Evolutionary conservation across 768 basidiomycete species (phyloP), one percentile per base, ranked within the genome.

Genomic region (Tephrocybe sp.): DNA sequence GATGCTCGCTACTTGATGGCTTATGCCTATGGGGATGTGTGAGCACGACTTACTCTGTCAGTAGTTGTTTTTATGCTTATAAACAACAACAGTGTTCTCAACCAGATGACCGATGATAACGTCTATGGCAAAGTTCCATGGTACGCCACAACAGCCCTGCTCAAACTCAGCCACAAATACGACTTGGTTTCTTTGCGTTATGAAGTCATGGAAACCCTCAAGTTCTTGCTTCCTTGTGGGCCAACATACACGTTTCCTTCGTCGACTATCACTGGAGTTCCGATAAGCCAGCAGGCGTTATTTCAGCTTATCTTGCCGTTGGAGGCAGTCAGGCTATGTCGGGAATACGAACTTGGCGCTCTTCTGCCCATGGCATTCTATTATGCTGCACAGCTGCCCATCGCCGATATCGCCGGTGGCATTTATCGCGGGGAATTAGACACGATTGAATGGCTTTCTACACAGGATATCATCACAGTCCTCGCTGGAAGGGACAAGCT

Each of bases 361-460:
- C 37, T 57, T 8, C 29, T 57, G 11, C 64, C 60, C 7, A 54
- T 58, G 50, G 58, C 59, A 24, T 61, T 55, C 36, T 62, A 64
- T 50, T 52, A 55, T 30, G 60, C 60, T 4, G 57, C 61, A 11
- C 61, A 63, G 39, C 52, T 62, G 3, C 31, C 57, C 13, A 42
- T 54, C 8, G 37, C 54, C 6, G 54, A 60, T 42, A 56, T 66
- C 19, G 23, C 55, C 12, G 34, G 52, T 24, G 61, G 60, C 22
- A 53, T 58, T 22, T 21, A 45, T 19, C 44, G 44, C 30, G 44
- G 33, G 10, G 53, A 62, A 30, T 29, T 11, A 29, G 50, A 55
- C 19, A 37, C 40, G 2, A n/a, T 39, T 18, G 42, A 52, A 23
- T 34, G 42, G 12, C 37, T 58, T 9, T 18, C 33, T 21, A 3